Base-by-base conservation (phyloP, 495 filamentous ascomycete species). In the Penicillium crystallinum region DNA sequence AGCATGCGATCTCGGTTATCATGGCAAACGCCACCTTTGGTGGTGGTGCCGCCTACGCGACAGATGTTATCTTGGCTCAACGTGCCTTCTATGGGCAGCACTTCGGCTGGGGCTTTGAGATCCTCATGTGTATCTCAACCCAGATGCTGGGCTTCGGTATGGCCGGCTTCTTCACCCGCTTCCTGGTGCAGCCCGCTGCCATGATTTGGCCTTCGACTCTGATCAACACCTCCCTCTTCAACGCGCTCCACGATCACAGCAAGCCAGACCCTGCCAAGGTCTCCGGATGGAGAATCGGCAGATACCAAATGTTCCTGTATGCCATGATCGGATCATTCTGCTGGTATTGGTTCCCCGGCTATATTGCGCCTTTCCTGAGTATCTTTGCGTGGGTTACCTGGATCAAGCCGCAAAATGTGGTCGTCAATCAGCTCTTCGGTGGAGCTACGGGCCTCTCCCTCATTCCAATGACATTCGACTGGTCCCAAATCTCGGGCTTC, bases 141-240 rank as follows among this genome's bases (percentile, higher is more conserved):
- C 86, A 89, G 65, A 81, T 83, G 52, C 63, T 89, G 30, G 86
- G 87, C 1, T 88, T 87, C 58, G 86, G 85, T 3, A 71, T 90
- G 53, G 85, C 85, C 0, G 87, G 87, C 15, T 81, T 89, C 50
- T 81, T 82, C 46, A 76, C 81, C 43, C 74, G 79, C 15, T 85
- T 83, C 56, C 65, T 89, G 36, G 84, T 89, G 33, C 18, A 51
- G 18, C 66, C 63, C 5, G 83, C 85, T 3, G 78, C 85, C 8
- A 88, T 89, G 84, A 88, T 90, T 54, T 90, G 86, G 85, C 86
- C 87, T 0, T 73, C 72, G 2, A 85, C 76, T 40, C 70, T 90
- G 17, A 81, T 85, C 54, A 80, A 79, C 17, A 76, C 82, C 0
- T 73, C 84, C 5, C 68, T 90, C 8, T 85, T 90, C 71, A 80